Percentiles rank a stretch among this genome's conserved stretches.
These are phyloP conservation scores for Neoascochyta sp. DNA, from an alignment of 2,329 filamentous ascomycete species.

Conservation along the genomic window DNA sequence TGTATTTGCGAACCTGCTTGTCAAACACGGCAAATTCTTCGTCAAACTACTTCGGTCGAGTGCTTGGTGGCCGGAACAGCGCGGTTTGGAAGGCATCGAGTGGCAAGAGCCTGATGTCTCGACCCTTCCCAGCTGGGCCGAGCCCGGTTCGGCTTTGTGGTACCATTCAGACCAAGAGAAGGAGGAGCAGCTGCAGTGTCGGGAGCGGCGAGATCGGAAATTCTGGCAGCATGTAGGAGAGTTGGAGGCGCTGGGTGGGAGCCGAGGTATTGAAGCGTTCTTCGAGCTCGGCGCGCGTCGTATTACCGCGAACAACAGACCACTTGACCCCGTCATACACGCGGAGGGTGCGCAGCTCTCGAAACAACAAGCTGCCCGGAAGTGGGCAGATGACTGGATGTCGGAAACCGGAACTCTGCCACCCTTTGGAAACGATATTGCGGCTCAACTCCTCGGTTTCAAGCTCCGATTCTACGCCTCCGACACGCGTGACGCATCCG, in stretches of 20 bases:
- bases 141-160: constrained; percentile 66
- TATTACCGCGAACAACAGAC: constrained; percentile 45
- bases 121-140: constrained; percentile 80
- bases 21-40: constrained; percentile 91
- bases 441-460: constrained; percentile 92
- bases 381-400: constrained; percentile 63
- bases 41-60: constrained; percentile 87
- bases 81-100: constrained; percentile 51
- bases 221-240: constrained; percentile 83
- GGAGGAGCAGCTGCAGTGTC: constrained; percentile 52
- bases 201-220: constrained; percentile 62
- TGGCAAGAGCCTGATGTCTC: constrained; percentile 51
- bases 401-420: constrained; percentile 75
- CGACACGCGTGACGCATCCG: constrained; percentile 66
- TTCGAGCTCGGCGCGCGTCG: constrained; percentile 80
- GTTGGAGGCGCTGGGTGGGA: constrained; percentile 34
- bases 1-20: constrained; percentile 87
- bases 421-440: constrained; percentile 81
- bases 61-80: constrained; percentile 89
- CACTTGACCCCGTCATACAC: constrained; percentile 29
- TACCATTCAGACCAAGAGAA: constrained; percentile 66
- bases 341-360: constrained; percentile 15
- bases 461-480: constrained; percentile 95
- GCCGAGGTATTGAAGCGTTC: constrained; percentile 71
- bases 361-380: constrained; percentile 44